A percentile compares a stretch with the other conserved stretches of the same genome.
Conservation (phyloP, 2,329 filamentous ascomycete species). For the Venturia aucupariae region DNA sequence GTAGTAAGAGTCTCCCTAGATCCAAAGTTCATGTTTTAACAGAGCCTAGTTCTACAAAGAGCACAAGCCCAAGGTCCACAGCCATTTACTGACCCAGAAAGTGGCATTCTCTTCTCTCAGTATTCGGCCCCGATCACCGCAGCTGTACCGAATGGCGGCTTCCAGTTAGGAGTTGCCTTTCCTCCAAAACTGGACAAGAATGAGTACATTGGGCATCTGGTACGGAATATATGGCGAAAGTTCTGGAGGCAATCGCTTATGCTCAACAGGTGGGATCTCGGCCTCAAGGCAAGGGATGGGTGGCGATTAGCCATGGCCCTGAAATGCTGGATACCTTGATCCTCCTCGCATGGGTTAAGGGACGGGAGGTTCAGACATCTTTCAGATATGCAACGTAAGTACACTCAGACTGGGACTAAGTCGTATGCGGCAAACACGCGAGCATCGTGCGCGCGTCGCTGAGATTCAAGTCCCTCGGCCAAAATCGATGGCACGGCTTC, state of each 20-base stretch:
- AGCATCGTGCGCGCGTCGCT: background rate
- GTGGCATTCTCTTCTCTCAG: conserved; percentile 7
- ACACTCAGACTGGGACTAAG: background rate
- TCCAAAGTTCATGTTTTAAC: background rate
- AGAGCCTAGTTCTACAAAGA: background rate
- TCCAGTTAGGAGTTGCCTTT: conserved; percentile 7
- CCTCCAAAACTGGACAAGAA: conserved; percentile 6
- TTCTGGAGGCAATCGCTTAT: background rate
- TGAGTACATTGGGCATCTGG: conserved; percentile 9
- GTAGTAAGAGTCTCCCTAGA: background rate
- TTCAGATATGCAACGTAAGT: conserved; percentile 43
- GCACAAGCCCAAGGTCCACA: background rate
- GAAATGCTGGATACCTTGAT: conserved; percentile 51
- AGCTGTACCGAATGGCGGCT: conserved; percentile 1
- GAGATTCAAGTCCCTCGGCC: background rate
- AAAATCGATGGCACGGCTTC: background rate
- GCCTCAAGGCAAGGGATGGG: conserved; percentile 43
- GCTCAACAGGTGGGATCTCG: background rate
- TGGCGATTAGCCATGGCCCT: conserved; percentile 47
- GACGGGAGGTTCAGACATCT: conserved; percentile 45
- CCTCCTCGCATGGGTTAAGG: conserved; percentile 48
- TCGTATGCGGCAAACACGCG: background rate
- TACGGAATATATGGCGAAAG: background rate
- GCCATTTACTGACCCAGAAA: conserved; percentile 5
- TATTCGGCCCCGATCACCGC: background rate